Evolutionary conservation across 768 basidiomycete genomes (phyloP), one percentile per base, ranked within the genome.

Genomic region (Suillus fuscotomentosus): DNA sequence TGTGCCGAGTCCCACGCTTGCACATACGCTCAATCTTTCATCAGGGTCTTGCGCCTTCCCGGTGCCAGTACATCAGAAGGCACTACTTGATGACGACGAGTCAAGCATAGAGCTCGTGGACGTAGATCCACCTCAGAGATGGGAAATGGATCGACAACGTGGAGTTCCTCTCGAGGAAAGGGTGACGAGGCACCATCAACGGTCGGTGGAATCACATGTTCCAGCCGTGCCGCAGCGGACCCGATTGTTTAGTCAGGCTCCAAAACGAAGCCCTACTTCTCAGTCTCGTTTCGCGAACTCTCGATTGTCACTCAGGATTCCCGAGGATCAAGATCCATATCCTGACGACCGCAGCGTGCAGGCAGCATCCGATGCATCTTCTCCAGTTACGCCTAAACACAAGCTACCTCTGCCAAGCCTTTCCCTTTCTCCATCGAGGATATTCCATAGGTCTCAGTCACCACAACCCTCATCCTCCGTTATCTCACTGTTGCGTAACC

Each of bases 91-190:
- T 62, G 83, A 83, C 43, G 86, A 86, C 62, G 73, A 78, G 5
- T 84, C 83, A 39, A 76, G 75, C 67, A 74, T 87, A 60, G 86
- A 85, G 69, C 80, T 88, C 47, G 79, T 88, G 51, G 83, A 84
- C 43, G 67, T 80, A 61, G 82, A 82, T 63, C 82, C 69, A 54
- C 78, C 60, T 73, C 77, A 67, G 74, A 77, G 66, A 53, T 82
- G 81, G 81, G 80, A 81, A 50, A 77, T 78, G 27, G 82, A 84
- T 63, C 78, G 81, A 42, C 73, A 77, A 50, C 72, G 75, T 45
- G 83, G 83, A 5, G 66, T 82, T 11, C 74, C 78, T 56, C 70
- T 84, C 64, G 77, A 80, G 60, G 78, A 81, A 65, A 74, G 81
- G 62, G 77, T 78, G 3, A 73, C 72, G 66, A 71, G 78, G 43